Evolutionary conservation across 2,329 filamentous ascomycete genomes (phyloP).

Genomic region (Alternaria panax): DNA sequence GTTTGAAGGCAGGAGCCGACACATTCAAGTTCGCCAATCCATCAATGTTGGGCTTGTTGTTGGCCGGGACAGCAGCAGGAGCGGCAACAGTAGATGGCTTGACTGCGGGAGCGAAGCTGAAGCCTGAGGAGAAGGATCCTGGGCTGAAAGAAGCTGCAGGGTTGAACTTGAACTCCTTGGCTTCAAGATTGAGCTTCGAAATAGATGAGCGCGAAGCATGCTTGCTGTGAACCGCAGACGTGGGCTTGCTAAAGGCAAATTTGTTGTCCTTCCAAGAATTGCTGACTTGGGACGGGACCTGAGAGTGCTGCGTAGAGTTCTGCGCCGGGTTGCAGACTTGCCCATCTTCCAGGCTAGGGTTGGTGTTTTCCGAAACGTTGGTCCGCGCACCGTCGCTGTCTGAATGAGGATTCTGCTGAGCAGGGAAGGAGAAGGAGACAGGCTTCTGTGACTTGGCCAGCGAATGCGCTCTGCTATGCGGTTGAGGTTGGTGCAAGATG

Average conservation of each 20-base stretch:
- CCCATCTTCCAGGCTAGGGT: constrained; percentile 48
- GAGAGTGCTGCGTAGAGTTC: constrained; percentile 44
- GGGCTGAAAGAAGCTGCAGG: constrained; percentile 61
- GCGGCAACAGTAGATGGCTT: constrained; percentile 52
- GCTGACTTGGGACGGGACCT: constrained; percentile 47
- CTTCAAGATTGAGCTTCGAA: constrained; percentile 86
- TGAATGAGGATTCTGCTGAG: constrained; percentile 42
- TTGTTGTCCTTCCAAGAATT: constrained; percentile 49
- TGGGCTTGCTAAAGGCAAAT: constrained; percentile 43
- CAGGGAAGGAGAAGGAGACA: constrained; percentile 40
- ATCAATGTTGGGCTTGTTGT: constrained; percentile 49
- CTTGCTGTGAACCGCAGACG: constrained; percentile 52
- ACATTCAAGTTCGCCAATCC: constrained; percentile 67
- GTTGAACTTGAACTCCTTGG: constrained; percentile 85
- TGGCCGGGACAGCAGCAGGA: constrained; percentile 53
- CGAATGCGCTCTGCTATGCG: constrained; percentile 77
- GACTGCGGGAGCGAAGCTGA: constrained; percentile 52
- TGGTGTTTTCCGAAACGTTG: constrained; percentile 50
- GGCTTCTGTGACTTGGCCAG: constrained; percentile 67
- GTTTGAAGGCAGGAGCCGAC: constrained; percentile 74
- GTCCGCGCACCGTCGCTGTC: constrained; percentile 53
- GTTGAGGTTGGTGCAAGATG: constrained; percentile 73
- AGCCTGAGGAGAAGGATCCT: constrained; percentile 52
- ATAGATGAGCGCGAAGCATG: constrained; percentile 74
- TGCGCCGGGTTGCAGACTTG: constrained; percentile 30